Evolutionary conservation across 1,139 yeast species (phyloP), one percentile per base, ranked within the genome.

Genomic region (Debaryomyces robertsiae): DNA sequence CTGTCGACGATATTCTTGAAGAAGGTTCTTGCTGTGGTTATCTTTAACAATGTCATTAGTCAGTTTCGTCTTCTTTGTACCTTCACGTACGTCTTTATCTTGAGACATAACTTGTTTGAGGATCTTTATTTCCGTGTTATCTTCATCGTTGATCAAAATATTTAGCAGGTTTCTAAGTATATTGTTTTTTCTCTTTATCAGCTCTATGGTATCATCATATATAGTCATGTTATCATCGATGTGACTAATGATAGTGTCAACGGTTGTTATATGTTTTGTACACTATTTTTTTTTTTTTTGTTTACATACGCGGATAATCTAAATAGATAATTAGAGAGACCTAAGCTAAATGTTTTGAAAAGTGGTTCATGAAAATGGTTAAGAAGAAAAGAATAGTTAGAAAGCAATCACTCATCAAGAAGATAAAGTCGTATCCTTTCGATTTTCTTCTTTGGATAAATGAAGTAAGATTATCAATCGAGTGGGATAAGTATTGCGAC

Each of bases 401-500:
- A 39, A 55, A 50, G 43, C 63, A 62, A 46, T 65, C 78, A 25
- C 46, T 75, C 17, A 42, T 65, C 36, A 66, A 77, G 19, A 61
- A 63, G 45, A 45, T 79, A 23, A 63, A 63, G 44, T 61, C 77
- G n/a, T 73, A 75, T 38, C 89, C 89, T 0, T 69, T 79, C 44
- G 91, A 84, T 53, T 48, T 75, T 27, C 67, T 73, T 39, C 64
- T 83, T 3, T 67, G 71, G 36, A 39, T 78, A 27, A 79, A 80
- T 50, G 90, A 84, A 54, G 53, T 63, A 9, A 49, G 79, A 14
- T 71, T 73, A 36, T 64, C 81, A 4, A 75, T 82, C 4, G 86
- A 83, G 44, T 84, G 90, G 90, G 89, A 84, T 49, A 65, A 70
- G 2, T 70, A 77, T 46, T 67, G 79, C 7, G 53, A 55, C 16